Conservation (phyloP, 148 eudicot genomes). For the Nyssa sinensis region DNA sequence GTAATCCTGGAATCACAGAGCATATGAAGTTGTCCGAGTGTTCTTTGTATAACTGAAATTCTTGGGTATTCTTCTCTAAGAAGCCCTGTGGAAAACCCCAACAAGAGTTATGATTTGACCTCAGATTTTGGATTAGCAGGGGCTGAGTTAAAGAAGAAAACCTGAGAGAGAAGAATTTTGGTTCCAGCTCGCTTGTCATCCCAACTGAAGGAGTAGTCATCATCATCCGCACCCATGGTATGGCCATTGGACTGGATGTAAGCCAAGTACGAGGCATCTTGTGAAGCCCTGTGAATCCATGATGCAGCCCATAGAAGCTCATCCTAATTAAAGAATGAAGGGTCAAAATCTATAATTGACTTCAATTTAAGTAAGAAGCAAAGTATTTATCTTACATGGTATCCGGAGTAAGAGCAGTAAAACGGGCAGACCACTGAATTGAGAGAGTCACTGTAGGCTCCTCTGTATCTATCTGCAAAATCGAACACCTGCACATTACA, state of each 20-base stretch:
- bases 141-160: slow-evolving; percentile 10
- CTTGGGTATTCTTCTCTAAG: slow-evolving; percentile 46
- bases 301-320: slow-evolving; percentile 94
- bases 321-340: slow-evolving; percentile 38
- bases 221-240: slow-evolving; percentile 66
- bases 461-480: slow-evolving; percentile 75
- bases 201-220: slow-evolving; percentile 79
- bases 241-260: slow-evolving; percentile 80
- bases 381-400: slow-evolving; percentile 40
- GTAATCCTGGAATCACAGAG: slow-evolving; percentile 67
- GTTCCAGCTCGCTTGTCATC: slow-evolving; percentile 85
- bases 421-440: slow-evolving; percentile 72
- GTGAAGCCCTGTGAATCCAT: slow-evolving; percentile 79
- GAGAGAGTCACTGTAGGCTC: slow-evolving; percentile 76
- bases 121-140: neutral
- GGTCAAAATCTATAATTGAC: neutral
- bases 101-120: neutral
- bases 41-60: slow-evolving; percentile 57
- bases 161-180: slow-evolving; percentile 76
- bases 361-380: neutral
- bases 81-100: slow-evolving; percentile 44
- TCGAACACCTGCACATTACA: slow-evolving; percentile 53
- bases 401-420: slow-evolving; percentile 89
- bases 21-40: slow-evolving; percentile 84
- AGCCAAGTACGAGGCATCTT: slow-evolving; percentile 44